phyloP scores from a whole-genome alignment of 768 basidiomycete species.

The Butyriboletus loyo region DNA sequence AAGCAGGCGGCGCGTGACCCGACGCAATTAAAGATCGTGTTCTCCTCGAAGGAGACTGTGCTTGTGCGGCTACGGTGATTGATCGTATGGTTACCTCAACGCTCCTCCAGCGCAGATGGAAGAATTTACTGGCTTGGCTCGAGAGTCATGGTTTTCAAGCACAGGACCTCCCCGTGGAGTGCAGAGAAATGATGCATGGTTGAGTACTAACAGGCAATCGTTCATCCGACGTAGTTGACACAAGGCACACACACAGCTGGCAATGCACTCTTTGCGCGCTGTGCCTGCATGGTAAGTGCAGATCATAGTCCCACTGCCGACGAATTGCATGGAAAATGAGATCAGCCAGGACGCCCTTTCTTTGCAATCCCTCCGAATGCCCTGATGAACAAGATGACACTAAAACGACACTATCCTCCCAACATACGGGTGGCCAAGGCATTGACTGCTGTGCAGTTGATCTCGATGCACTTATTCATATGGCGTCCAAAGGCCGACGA shows the following conservation, averaged over 20 bases:
- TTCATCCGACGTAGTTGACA: slow-evolving; percentile 2
- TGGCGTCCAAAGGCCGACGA: slow-evolving; percentile 48
- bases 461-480: slow-evolving; percentile 77
- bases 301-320: neutral
- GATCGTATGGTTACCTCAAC: slow-evolving; percentile 4
- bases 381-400: slow-evolving; percentile 70
- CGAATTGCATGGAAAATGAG: neutral
- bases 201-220: slow-evolving; percentile 21
- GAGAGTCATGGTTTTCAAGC: slow-evolving; percentile 45
- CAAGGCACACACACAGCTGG: slow-evolving; percentile 41
- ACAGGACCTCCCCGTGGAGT: slow-evolving; percentile 46
- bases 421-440: slow-evolving; percentile 13
- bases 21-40: neutral
- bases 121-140: slow-evolving; percentile 52
- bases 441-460: slow-evolving; percentile 67
- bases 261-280: slow-evolving; percentile 61
- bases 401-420: slow-evolving; percentile 56
- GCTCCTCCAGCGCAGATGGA: slow-evolving; percentile 36
- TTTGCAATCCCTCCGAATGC: slow-evolving; percentile 69
- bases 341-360: slow-evolving; percentile 53
- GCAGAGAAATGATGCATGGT: slow-evolving; percentile 52
- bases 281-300: slow-evolving; percentile 40
- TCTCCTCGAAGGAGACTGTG: no score
- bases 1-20: neutral
- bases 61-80: neutral